Evolutionary conservation across 2,329 filamentous ascomycete species (phyloP).

Genomic region (Phialophora tarda): DNA sequence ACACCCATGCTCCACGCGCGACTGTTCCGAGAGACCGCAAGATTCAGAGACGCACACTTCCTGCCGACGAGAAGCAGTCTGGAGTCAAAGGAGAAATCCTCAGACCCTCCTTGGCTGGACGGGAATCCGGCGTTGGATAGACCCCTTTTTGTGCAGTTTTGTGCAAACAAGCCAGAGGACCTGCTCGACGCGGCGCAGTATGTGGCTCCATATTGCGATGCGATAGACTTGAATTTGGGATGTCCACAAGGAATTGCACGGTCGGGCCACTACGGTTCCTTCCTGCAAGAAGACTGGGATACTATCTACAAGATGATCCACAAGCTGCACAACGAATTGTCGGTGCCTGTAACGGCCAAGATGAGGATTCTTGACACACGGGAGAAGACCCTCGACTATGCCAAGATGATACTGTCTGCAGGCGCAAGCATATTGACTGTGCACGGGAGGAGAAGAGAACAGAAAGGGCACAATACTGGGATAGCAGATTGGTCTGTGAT

Average conservation of each 20-base stretch:
- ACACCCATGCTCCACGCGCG: constrained; percentile 96
- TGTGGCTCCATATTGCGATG: constrained; percentile 87
- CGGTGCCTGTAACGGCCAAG: constrained; percentile 90
- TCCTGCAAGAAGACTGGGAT: constrained; percentile 89
- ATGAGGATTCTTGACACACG: constrained; percentile 86
- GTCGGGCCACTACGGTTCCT: constrained; percentile 90
- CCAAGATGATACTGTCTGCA: constrained; percentile 80
- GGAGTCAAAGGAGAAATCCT: constrained; percentile 44
- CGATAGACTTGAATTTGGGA: constrained; percentile 87
- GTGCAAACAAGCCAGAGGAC: constrained; percentile 60
- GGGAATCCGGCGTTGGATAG: constrained; percentile 84
- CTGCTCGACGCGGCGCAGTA: constrained; percentile 70
- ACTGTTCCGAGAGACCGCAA: constrained; percentile 76
- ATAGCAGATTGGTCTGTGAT: constrained; percentile 91
- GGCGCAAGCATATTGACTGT: constrained; percentile 94
- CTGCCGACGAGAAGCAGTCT: constrained; percentile 64
- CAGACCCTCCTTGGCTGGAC: constrained; percentile 69
- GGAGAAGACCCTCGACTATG: constrained; percentile 87
- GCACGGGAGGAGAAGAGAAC: constrained; percentile 84
- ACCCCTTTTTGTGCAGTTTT: constrained; percentile 95
- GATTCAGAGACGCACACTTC: constrained; percentile 81
- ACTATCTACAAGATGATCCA: constrained; percentile 83
- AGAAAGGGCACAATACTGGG: constrained; percentile 95
- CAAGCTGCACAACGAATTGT: constrained; percentile 76
- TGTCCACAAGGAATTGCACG: constrained; percentile 95